Conservation (phyloP, 2,329 filamentous ascomycete genomes). For the Hirsutella rhossiliensis region DNA sequence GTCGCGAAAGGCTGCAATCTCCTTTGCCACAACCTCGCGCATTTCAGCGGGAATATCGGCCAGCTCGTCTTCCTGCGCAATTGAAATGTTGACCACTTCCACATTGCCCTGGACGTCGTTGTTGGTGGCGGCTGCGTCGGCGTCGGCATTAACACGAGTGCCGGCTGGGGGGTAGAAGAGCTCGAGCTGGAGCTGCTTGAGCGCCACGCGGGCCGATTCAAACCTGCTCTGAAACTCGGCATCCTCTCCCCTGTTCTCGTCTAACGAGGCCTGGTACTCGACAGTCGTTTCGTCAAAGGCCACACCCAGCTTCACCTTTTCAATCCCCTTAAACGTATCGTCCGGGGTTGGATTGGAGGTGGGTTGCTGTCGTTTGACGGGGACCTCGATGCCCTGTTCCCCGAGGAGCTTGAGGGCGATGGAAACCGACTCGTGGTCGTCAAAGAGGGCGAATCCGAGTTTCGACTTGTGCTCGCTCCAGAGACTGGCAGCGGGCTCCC, state of each 20-base stretch:
- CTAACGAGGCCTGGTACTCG: slow-evolving; percentile 77
- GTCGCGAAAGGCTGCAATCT: slow-evolving; percentile 90
- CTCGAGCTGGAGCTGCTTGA: slow-evolving; percentile 57
- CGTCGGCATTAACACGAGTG: slow-evolving; percentile 43
- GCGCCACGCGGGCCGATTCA: slow-evolving; percentile 53
- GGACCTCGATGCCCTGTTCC: slow-evolving; percentile 72
- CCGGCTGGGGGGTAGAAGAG: slow-evolving; percentile 54
- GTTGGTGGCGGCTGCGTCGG: slow-evolving; percentile 51
- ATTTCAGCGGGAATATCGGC: slow-evolving; percentile 93
- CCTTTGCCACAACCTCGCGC: slow-evolving; percentile 85
- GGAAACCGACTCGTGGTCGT: slow-evolving; percentile 78
- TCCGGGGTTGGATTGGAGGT: slow-evolving; percentile 30
- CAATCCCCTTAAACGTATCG: slow-evolving; percentile 40
- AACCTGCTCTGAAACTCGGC: slow-evolving; percentile 54
- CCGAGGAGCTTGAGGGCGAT: slow-evolving; percentile 75
- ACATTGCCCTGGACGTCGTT: slow-evolving; percentile 51
- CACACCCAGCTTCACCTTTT: slow-evolving; percentile 60
- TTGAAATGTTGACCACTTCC: slow-evolving; percentile 81
- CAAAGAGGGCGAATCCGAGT: slow-evolving; percentile 94
- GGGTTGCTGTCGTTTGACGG: slow-evolving; percentile 59
- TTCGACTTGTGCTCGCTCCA: slow-evolving; percentile 52
- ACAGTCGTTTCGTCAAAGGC: slow-evolving; percentile 72
- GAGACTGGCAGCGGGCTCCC: slow-evolving; percentile 60
- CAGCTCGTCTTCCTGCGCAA: slow-evolving; percentile 82
- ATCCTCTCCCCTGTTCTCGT: slow-evolving; percentile 52